Conservation (phyloP, 169 alveolate species). For the Cyclospora cayetanensis region DNA sequence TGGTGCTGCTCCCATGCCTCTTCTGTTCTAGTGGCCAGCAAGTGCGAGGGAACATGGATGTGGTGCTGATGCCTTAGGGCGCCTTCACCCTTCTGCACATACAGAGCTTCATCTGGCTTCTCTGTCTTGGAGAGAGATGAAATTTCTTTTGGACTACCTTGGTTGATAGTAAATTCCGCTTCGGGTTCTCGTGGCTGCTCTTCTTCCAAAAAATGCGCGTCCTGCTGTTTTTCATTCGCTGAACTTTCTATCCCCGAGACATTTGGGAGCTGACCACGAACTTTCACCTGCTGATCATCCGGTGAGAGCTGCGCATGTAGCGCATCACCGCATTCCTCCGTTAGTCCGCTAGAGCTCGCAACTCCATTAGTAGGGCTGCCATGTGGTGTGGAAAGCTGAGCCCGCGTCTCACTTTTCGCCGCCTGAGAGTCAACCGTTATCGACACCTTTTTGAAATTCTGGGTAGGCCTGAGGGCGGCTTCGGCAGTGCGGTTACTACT, state of each 20-base stretch:
- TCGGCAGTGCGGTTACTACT: not conserved
- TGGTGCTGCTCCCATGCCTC: slow-evolving; percentile 33
- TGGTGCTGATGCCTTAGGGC: not conserved
- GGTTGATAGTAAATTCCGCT: not conserved
- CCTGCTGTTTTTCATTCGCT: slow-evolving; percentile 21
- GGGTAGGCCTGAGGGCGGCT: not conserved
- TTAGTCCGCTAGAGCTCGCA: not conserved
- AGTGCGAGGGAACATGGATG: slow-evolving; percentile 57
- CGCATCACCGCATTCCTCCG: not conserved
- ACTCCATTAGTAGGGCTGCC: not conserved
- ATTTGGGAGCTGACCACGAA: not conserved
- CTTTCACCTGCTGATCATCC: not conserved
- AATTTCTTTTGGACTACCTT: not conserved
- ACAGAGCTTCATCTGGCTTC: not conserved
- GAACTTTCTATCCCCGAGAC: not conserved
- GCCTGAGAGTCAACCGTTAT: slow-evolving; percentile 50
- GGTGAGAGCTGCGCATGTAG: not conserved
- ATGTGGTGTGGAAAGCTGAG: not conserved
- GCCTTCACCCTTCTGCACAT: not conserved
- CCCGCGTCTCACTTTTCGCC: not conserved
- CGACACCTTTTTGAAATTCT: slow-evolving; percentile 44
- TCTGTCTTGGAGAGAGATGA: not conserved
- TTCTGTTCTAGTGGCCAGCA: slow-evolving; percentile 42
- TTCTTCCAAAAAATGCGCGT: not conserved
- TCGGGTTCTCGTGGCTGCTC: not conserved